Percentiles rank a stretch among this genome's conserved stretches.
Conservation (phyloP, 352 stramenopile genomes). For the Pythium brachiatum region DNA sequence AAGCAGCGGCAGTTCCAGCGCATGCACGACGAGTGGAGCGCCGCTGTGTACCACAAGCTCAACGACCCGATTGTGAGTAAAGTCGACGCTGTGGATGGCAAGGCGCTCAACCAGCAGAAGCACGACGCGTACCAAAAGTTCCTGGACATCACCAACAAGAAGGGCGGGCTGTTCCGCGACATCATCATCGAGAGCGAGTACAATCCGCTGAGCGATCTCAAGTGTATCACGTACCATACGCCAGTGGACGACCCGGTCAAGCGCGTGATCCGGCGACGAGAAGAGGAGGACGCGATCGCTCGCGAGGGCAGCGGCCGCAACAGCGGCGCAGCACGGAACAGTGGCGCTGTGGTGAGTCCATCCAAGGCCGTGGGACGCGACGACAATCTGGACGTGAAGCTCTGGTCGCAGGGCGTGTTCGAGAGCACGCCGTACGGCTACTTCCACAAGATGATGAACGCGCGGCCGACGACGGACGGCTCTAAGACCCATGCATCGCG, state of each 20-base stretch:
- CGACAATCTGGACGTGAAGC: conserved; percentile 75
- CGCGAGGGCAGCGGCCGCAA: conserved; percentile 27
- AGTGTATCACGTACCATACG: conserved; percentile 45
- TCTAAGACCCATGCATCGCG: conserved; percentile 59
- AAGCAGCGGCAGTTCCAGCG: conserved; percentile 56
- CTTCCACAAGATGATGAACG: conserved; percentile 84
- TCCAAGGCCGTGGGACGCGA: conserved; percentile 31
- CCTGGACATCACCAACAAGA: conserved; percentile 81
- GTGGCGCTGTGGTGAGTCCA: background rate
- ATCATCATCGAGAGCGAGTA: conserved; percentile 88
- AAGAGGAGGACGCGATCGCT: conserved; percentile 69
- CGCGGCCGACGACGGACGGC: conserved; percentile 35
- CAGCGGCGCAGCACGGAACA: conserved; percentile 9
- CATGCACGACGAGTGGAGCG: conserved; percentile 75
- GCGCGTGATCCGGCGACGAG: conserved; percentile 52
- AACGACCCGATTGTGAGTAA: conserved; percentile 61
- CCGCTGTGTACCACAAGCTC: conserved; percentile 62
- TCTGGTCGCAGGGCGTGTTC: conserved; percentile 69
- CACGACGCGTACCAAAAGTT: conserved; percentile 72
- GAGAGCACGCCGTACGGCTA: conserved; percentile 83
- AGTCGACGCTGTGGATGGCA: conserved; percentile 50
- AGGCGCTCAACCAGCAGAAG: conserved; percentile 41
- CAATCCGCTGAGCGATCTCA: conserved; percentile 67
- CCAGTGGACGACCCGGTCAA: conserved; percentile 66
- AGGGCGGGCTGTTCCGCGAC: conserved; percentile 73